Conservation (phyloP, 2,329 filamentous ascomycete species). For the Fusarium aywerte region DNA sequence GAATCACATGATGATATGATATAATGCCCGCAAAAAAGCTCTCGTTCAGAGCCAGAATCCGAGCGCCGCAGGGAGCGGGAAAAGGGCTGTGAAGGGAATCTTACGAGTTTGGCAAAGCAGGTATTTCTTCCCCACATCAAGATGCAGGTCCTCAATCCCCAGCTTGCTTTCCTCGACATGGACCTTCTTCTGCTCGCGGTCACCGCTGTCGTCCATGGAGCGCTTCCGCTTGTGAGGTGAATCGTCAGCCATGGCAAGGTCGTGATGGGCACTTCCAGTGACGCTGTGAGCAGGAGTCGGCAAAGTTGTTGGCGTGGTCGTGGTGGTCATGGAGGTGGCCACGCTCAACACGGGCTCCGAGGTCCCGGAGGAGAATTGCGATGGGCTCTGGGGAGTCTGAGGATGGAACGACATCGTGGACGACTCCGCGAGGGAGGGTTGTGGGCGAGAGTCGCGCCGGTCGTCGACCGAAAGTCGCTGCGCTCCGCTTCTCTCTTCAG, state of each 20-base stretch:
- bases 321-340: slow-evolving; percentile 63
- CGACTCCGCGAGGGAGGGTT: slow-evolving; percentile 49
- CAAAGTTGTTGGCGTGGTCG: slow-evolving; percentile 63
- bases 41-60: slow-evolving; percentile 39
- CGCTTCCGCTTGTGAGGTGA: slow-evolving; percentile 72
- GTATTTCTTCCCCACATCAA: slow-evolving; percentile 74
- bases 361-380: slow-evolving; percentile 67
- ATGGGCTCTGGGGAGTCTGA: slow-evolving; percentile 74
- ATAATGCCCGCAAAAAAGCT: slow-evolving; percentile 36
- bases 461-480: slow-evolving; percentile 50
- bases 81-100: slow-evolving; percentile 61
- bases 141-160: slow-evolving; percentile 72
- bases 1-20: slow-evolving; percentile 35
- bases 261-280: slow-evolving; percentile 62
- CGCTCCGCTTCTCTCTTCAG: slow-evolving; percentile 47
- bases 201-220: slow-evolving; percentile 64
- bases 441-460: slow-evolving; percentile 49
- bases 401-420: slow-evolving; percentile 73
- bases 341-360: slow-evolving; percentile 63
- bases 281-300: slow-evolving; percentile 73
- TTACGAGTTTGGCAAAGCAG: slow-evolving; percentile 75
- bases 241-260: slow-evolving; percentile 62
- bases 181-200: slow-evolving; percentile 69
- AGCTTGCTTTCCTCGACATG: slow-evolving; percentile 70
- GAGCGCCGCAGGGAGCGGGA: slow-evolving; percentile 43